Conservation (phyloP, 2,329 filamentous ascomycete genomes). For the Apiospora hydei region DNA sequence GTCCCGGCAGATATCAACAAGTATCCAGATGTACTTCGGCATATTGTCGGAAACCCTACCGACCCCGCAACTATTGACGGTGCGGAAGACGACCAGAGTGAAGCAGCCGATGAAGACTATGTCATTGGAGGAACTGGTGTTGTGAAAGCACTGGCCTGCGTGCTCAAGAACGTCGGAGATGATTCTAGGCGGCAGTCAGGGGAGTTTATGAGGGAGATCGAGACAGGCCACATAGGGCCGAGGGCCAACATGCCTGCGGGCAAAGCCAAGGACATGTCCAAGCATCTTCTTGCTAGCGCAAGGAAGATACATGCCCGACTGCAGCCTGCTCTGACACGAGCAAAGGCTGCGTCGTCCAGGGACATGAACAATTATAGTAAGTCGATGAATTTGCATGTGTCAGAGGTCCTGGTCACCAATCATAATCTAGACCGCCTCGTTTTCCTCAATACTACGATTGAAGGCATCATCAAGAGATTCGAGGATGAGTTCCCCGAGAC, state of each 20-base stretch:
- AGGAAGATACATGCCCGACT: conserved; percentile 86
- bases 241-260: conserved; percentile 52
- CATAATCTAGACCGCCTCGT: conserved; percentile 69
- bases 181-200: conserved; percentile 63
- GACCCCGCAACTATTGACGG: conserved; percentile 50
- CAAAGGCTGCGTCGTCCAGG: conserved; percentile 71
- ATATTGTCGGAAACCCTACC: conserved; percentile 79
- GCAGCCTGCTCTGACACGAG: conserved; percentile 82
- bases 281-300: conserved; percentile 84
- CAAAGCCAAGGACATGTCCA: conserved; percentile 91
- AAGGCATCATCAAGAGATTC: conserved; percentile 92
- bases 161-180: conserved; percentile 79
- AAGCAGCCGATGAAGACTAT: conserved; percentile 89
- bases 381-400: conserved; percentile 41
- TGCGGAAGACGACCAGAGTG: conserved; percentile 66
- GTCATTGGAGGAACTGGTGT: conserved; percentile 95
- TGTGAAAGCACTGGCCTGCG: conserved; percentile 91
- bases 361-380: conserved; percentile 77
- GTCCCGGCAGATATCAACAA: conserved; percentile 44
- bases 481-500: conserved; percentile 97
- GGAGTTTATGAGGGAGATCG: conserved; percentile 60
- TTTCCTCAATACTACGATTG: conserved; percentile 87
- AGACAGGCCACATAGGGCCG: conserved; percentile 56
- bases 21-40: conserved; percentile 83
- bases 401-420: not conserved